Base-by-base conservation (phyloP, 192 early-diverging fungal genomes). In the Backusella westeae region DNA sequence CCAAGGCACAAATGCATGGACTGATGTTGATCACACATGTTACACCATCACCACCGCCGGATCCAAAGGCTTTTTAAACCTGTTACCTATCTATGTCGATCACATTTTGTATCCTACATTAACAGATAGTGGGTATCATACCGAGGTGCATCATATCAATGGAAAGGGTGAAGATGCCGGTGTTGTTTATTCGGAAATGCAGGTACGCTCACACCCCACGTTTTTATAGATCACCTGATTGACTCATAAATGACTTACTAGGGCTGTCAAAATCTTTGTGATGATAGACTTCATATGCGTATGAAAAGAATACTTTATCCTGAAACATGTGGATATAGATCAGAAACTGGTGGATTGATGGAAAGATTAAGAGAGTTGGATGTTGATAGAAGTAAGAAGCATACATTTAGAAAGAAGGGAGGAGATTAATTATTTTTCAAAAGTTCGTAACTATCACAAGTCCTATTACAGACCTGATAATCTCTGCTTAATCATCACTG, bases 181-280 rank as follows among this genome's bases (percentile, higher is more conserved):
- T 82, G 79, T 90, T 44, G 89, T 90, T n/a, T 90, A 90, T 71
- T 81, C 80, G 67, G 89, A 90, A 72, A 90, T 90, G 89, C 89
- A 90, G 82, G 85, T 83, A 75, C 15, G 15, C 14, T 44, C 42
- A 44, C 4, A 3, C 32, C 32, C 42, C 42, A 44, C 15, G 42
- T 17, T 44, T 14, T 44, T 44, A 39, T 39, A 7, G 38, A 39
- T 2, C 32, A 32, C 10, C 0, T 3, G 10, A 7, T 39, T 10
- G 8, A 39, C 10, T 44, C n/a, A 34, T 21, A 63, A 32, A 32
- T 34, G 53, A 42, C 1, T 32, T n/a, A 35, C 29, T 69, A 84
- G 76, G 89, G 89, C 6, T 82, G 83, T 66, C 84, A 90, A 76
- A 90, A 90, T 71, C 68, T 77, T 0, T 75, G 78, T 3, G 75